These are phyloP conservation scores for Kluyveromyces aestuarii DNA, from an alignment of 805 yeast species.

Conservation along the genomic window DNA sequence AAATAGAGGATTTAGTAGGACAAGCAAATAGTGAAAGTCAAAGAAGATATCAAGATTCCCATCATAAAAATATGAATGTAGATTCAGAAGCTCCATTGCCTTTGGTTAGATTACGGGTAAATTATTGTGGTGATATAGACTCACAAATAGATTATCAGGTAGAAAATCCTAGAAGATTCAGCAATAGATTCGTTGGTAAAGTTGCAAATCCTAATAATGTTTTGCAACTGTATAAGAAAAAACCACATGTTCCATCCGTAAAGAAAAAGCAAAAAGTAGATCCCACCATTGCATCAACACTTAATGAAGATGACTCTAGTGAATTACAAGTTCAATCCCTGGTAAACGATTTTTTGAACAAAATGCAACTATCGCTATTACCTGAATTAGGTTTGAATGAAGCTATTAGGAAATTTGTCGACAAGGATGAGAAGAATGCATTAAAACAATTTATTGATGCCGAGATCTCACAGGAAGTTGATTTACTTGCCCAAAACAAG, in stretches of 20 bases:
- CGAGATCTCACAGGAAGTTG: slow-evolving; percentile 46
- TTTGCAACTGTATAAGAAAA: slow-evolving; percentile 55
- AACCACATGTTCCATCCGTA: slow-evolving; percentile 13
- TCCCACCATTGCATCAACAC: slow-evolving; percentile 10
- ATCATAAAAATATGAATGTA: slow-evolving; percentile 12
- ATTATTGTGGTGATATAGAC: slow-evolving; percentile 41
- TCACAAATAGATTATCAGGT: slow-evolving; percentile 60
- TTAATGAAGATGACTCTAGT: slow-evolving; percentile 23
- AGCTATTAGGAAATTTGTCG: slow-evolving; percentile 64
- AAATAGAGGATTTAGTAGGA: slow-evolving; percentile 59
- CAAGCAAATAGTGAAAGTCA: slow-evolving; percentile 47
- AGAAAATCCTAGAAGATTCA: slow-evolving; percentile 82
- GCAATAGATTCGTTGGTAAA: slow-evolving; percentile 80
- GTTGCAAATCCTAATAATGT: slow-evolving; percentile 91
- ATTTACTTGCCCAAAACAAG: slow-evolving; percentile 37
- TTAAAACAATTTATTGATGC: slow-evolving; percentile 52
- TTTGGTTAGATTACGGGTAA: slow-evolving; percentile 71
- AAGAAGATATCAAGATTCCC: slow-evolving; percentile 17
- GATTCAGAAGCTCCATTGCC: slow-evolving; percentile 53
- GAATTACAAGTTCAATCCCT: slow-evolving; percentile 50
- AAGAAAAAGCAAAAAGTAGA: slow-evolving; percentile 7
- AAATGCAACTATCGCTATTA: slow-evolving; percentile 57
- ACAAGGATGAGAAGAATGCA: slow-evolving; percentile 72
- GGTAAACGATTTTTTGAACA: slow-evolving; percentile 52
- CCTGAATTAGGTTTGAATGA: slow-evolving; percentile 67